Conservation (phyloP, 2,329 filamentous ascomycete species). For the Drechslerella dactyloides region DNA sequence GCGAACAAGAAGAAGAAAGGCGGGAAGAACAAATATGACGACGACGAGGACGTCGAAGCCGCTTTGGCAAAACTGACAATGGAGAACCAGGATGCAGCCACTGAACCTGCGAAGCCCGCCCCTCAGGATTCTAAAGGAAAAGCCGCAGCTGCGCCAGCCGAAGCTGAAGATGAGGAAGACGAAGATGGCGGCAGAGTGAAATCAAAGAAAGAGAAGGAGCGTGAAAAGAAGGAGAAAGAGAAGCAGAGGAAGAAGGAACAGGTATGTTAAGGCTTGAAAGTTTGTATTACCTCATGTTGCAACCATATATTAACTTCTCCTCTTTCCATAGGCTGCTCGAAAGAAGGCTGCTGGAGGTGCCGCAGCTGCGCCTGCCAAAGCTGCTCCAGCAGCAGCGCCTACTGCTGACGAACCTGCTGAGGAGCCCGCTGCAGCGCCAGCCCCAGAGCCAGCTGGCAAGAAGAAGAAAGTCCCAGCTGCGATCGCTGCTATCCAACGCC, state of each 20-base stretch:
- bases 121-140: conserved; percentile 64
- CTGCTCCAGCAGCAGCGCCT: conserved; percentile 53
- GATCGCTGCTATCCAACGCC: conserved; percentile 75
- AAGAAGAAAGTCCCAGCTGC: conserved; percentile 86
- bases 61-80: conserved; percentile 46
- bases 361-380: conserved; percentile 56
- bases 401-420: conserved; percentile 44
- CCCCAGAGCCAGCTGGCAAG: conserved; percentile 69
- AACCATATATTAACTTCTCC: conserved; percentile 26
- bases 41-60: conserved; percentile 51
- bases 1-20: conserved; percentile 87
- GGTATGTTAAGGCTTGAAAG: too few relatives aligned
- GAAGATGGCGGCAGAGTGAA: conserved; percentile 72
- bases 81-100: conserved; percentile 59
- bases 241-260: conserved; percentile 99
- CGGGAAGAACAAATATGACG: conserved; percentile 55
- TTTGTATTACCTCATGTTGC: background rate
- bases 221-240: conserved; percentile 95
- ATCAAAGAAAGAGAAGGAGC: conserved; percentile 98
- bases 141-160: conserved; percentile 58
- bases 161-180: conserved; percentile 63
- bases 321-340: conserved; percentile 71
- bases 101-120: conserved; percentile 63
- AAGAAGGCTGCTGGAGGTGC: conserved; percentile 71
- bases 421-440: conserved; percentile 56